Evolutionary conservation across 1,139 yeast genomes (phyloP), one percentile per base, ranked within the genome.

Genomic region (Barnettozyma hawaiiensis): DNA sequence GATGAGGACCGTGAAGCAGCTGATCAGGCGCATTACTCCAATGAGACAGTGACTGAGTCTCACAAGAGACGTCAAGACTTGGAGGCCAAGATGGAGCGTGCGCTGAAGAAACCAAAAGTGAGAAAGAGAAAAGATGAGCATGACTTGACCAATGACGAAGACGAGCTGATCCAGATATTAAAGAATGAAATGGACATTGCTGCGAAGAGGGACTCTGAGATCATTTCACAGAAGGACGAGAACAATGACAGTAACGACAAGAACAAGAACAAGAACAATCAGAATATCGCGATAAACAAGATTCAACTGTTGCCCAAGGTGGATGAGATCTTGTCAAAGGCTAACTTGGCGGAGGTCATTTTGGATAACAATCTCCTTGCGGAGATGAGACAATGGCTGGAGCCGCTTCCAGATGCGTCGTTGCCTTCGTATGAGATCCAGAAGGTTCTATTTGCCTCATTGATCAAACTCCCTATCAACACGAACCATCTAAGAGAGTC

Each of bases 381-480:
- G 58, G 94, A 96, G 40, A 92, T 94, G 31, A 76, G 97, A 55
- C 81, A 87, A 61, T 94, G 99, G 99, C 73, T 94, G 47, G 99
- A 94, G 63, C 99, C 99, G 34, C 73, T 94, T 54, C 98, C 98
- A 2, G 98, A 94, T 69, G 96, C 95, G 36, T 87, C 97, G 7
- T 73, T 94, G 67, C 99, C 99, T 12, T 94, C 96, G 1, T 92
- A 85, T 65, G 96, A 90, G 63, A 90, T 94, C 52, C 98, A 94
- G 63, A 86, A 85, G 62, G 92, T 85, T 45, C 69, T 94, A 54
- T 85, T 94, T 53, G 69, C 70, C 19, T 83, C 95, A 28, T 70
- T 92, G 47, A 75, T 77, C 40, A 74, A 79, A 43, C 71, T 94
- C 47, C 98, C 98, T 12, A 89, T 92, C 59, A 90, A 90, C 65